phyloP scores from a whole-genome alignment of 78 protist species.

The Creolimax fragrantissima region DNA sequence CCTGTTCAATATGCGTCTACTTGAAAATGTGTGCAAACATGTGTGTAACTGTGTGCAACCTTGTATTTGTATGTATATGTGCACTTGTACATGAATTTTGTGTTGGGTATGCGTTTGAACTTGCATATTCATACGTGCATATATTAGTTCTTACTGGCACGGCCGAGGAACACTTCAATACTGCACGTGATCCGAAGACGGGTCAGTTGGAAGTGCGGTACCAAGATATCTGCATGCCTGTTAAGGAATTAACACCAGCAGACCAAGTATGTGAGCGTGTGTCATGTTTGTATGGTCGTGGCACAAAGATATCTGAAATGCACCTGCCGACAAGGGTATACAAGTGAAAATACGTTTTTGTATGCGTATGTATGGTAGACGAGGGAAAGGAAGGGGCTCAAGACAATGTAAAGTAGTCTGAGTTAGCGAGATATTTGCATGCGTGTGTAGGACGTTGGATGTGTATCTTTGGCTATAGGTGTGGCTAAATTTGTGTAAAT shows the following conservation, averaged over 20 bases:
- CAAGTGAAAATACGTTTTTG: not conserved
- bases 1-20: too few species aligned
- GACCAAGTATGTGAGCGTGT: not conserved
- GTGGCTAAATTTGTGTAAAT: too few species aligned
- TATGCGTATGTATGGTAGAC: not conserved
- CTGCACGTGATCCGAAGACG: not conserved
- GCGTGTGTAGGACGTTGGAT: too few species aligned
- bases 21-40: not conserved
- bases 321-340: not conserved
- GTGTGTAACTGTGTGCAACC: not conserved
- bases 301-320: not conserved
- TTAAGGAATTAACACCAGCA: not conserved
- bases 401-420: too few species aligned
- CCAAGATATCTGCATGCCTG: not conserved
- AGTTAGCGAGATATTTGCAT: too few species aligned
- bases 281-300: not conserved
- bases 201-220: not conserved
- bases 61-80: too few species aligned
- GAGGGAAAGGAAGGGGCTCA: too few species aligned
- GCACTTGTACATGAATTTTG: too few species aligned
- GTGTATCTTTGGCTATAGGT: too few species aligned
- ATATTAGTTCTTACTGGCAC: too few species aligned
- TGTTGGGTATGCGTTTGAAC: too few species aligned
- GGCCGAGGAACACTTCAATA: not conserved
- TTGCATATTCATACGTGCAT: too few species aligned